A percentile compares a stretch with the other conserved stretches of the same genome.
These are phyloP conservation scores for Aspergillus coremiiformis DNA, from an alignment of 495 filamentous ascomycete species.

Conservation along the genomic window DNA sequence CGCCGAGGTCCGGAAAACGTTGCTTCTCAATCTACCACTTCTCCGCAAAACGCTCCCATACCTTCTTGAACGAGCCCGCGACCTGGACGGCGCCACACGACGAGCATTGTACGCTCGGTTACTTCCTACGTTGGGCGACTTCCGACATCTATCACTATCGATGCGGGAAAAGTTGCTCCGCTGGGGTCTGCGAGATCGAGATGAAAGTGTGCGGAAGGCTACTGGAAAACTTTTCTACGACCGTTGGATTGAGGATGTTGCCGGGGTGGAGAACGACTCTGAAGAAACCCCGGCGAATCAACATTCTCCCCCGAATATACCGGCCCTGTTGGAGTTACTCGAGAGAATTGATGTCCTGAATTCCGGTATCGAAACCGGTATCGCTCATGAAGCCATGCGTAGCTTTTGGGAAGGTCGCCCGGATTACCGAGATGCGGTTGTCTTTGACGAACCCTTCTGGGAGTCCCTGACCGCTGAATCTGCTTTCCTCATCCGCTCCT, in stretches of 20 bases:
- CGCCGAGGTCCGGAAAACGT: slow-evolving; percentile 79
- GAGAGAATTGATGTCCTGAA: slow-evolving; percentile 92
- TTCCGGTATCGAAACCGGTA: slow-evolving; percentile 80
- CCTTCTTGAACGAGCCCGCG: slow-evolving; percentile 83
- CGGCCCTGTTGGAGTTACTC: slow-evolving; percentile 78
- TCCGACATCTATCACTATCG: slow-evolving; percentile 87
- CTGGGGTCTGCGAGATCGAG: slow-evolving; percentile 91
- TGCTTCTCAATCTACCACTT: slow-evolving; percentile 84
- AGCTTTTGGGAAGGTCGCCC: slow-evolving; percentile 93
- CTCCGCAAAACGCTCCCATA: slow-evolving; percentile 76
- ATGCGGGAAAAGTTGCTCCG: slow-evolving; percentile 94
- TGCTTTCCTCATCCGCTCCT: slow-evolving; percentile 78
- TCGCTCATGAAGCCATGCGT: slow-evolving; percentile 85
- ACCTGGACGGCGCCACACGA: slow-evolving; percentile 75
- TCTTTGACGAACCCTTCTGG: slow-evolving; percentile 84
- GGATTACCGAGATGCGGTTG: slow-evolving; percentile 76
- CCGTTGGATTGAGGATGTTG: slow-evolving; percentile 93
- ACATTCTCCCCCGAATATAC: slow-evolving; percentile 55
- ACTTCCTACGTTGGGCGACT: slow-evolving; percentile 86
- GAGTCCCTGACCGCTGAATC: slow-evolving; percentile 77
- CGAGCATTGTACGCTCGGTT: slow-evolving; percentile 82
- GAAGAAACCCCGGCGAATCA: slow-evolving; percentile 40
- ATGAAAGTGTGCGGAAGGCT: slow-evolving; percentile 89
- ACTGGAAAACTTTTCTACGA: slow-evolving; percentile 85
- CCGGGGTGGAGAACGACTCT: slow-evolving; percentile 48